A percentile compares a stretch with the other conserved stretches of the same genome.
Evolutionary conservation across 805 yeast species (phyloP).

Genomic region (Wickerhamiella parazyma): DNA sequence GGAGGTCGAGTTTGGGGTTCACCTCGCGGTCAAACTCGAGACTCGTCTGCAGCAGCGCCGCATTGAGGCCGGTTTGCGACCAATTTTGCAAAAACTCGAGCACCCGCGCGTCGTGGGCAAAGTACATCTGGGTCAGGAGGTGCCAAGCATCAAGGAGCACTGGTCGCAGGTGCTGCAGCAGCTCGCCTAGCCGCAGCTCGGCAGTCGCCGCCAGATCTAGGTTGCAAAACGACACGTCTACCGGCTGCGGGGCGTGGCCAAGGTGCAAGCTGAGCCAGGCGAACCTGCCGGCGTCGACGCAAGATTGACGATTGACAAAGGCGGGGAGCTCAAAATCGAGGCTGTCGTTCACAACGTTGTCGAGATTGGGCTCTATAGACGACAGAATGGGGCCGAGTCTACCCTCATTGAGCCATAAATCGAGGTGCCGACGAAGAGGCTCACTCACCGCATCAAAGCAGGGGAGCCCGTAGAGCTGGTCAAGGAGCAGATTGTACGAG

Average conservation of each 20-base stretch:
- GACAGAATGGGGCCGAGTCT: constrained; percentile 2
- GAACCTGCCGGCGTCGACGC: background rate
- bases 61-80: background rate
- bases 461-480: background rate
- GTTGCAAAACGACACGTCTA: background rate
- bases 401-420: background rate
- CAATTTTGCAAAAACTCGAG: constrained; percentile 2
- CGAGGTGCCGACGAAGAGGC: background rate
- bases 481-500: constrained; percentile 1
- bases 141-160: constrained; percentile 10
- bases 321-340: constrained; percentile 4
- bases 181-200: background rate
- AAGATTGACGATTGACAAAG: background rate
- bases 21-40: no score
- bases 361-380: background rate
- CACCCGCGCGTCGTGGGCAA: constrained; percentile 17
- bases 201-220: background rate
- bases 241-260: background rate
- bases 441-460: background rate
- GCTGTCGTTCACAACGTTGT: background rate
- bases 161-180: constrained; percentile 8
- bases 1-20: no score
- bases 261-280: constrained; percentile 1
- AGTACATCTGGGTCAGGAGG: constrained; percentile 11
- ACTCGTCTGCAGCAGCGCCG: background rate